Base-by-base conservation (phyloP, 345 rosid genomes). In the Camelina sativa region DNA sequence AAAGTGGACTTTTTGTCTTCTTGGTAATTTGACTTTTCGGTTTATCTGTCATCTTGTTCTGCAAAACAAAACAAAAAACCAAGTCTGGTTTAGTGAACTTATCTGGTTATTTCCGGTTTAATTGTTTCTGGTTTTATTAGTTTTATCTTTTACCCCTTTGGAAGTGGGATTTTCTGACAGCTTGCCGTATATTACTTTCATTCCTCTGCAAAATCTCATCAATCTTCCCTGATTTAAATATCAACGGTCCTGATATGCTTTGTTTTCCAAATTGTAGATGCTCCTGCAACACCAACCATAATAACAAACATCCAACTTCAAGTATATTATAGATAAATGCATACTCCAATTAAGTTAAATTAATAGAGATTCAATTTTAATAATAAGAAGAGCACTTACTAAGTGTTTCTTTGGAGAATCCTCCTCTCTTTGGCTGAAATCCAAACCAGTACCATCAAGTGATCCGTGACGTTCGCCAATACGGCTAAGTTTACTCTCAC, bases 131-230 rank as follows among this genome's bases (percentile, higher is more conserved):
- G n/a, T n/a, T n/a, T n/a, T n/a, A 25, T 47, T 11, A 25, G 32
- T 65, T 56, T 65, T 16, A 15, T 47, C 75, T 28, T 17, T 43
- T 79, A 84, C 90, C 91, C 59, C 67, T 58, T 12, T 77, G 79
- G 41, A 84, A 58, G 46, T 85, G 84, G 11, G 93, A 73, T 69
- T 80, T 88, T 53, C 83, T 79, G 40, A 71, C 85, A 22, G 85
- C 87, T 34, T 38, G 84, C 13, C 85, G 83, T 30, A 85, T 88
- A 62, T 82, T 85, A 22, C 72, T 85, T 74, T 83, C 89, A 73
- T 86, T 90, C 69, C 83, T 78, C 65, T 80, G 82, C 67, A 84
- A 67, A 52, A 84, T 76, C 63, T 80, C 79, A 4, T 86, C 87
- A 3, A 84, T 68, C 71, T 80, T 82, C 40, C 74, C 79, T 10